These are phyloP conservation scores for Jamesozyma lodderae DNA, from an alignment of 805 yeast genomes.

Conservation along the genomic window DNA sequence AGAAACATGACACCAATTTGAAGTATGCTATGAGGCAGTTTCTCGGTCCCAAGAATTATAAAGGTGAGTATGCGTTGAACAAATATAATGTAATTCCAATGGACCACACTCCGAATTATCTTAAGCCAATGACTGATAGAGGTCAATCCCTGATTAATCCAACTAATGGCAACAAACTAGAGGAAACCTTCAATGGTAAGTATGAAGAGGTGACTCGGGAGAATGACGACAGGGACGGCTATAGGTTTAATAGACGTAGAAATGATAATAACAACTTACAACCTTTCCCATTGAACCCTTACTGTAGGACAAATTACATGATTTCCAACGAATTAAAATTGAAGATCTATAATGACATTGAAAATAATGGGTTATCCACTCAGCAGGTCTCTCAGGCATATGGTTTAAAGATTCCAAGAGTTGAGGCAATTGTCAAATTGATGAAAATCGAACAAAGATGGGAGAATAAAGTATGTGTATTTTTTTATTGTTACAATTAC, in stretches of 20 bases:
- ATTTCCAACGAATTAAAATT: conserved; percentile 52
- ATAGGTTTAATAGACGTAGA: conserved; percentile 2
- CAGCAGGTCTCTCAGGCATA: conserved; percentile 71
- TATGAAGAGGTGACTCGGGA: conserved; percentile 1
- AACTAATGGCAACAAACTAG: conserved; percentile 27
- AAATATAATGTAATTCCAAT: conserved; percentile 62
- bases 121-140: conserved; percentile 44
- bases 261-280: conserved; percentile 32
- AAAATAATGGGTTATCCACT: conserved; percentile 43
- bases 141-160: conserved; percentile 33
- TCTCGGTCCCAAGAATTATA: conserved; percentile 74
- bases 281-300: conserved; percentile 76
- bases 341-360: conserved; percentile 49
- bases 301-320: conserved; percentile 57
- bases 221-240: conserved; percentile 2
- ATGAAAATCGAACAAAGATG: conserved; percentile 55
- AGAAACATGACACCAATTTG: conserved; percentile 42
- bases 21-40: conserved; percentile 60
- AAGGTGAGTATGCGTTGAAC: conserved; percentile 73
- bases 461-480: conserved; percentile 35
- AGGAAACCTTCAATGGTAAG: conserved; percentile 16
- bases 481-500: not conserved
- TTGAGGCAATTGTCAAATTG: conserved; percentile 78
- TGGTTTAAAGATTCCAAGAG: conserved; percentile 74
- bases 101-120: conserved; percentile 64